phyloP scores from a whole-genome alignment of 192 early-diverging fungal genomes.

The Entrophospora sp. region DNA sequence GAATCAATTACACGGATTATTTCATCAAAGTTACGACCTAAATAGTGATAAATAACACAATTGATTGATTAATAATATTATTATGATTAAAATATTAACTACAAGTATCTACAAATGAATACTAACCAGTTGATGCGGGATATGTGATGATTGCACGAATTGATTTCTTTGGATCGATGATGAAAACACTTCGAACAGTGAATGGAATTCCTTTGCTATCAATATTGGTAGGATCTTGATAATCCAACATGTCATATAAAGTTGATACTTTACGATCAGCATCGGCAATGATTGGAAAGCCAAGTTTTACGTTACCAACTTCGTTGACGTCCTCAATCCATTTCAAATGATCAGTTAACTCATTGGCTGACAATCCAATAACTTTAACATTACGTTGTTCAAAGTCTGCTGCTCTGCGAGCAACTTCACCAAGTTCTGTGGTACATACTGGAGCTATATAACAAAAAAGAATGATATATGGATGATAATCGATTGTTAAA shows the following conservation, averaged over 20 bases:
- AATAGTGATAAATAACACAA: background rate
- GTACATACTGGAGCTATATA: slow-evolving; percentile 80
- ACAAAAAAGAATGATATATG: background rate
- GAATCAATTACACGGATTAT: slow-evolving; percentile 90
- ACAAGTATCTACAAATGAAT: background rate
- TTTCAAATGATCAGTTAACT: slow-evolving; percentile 64
- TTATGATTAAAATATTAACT: background rate
- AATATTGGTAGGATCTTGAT: slow-evolving; percentile 87
- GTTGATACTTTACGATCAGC: slow-evolving; percentile 73
- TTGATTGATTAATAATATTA: background rate
- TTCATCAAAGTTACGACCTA: slow-evolving; percentile 95
- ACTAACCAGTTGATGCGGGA: slow-evolving; percentile 65
- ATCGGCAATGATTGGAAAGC: slow-evolving; percentile 96
- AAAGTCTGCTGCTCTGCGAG: slow-evolving; percentile 72
- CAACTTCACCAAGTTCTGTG: slow-evolving; percentile 91
- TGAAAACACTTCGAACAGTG: slow-evolving; percentile 93
- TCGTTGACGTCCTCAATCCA: slow-evolving; percentile 96
- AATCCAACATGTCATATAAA: slow-evolving; percentile 96
- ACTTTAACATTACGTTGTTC: slow-evolving; percentile 75
- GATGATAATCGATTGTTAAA: too few species aligned
- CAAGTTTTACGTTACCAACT: slow-evolving; percentile 63
- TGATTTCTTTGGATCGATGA: slow-evolving; percentile 86
- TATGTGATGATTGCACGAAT: slow-evolving; percentile 89
- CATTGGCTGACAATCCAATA: slow-evolving; percentile 91
- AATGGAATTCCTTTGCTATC: slow-evolving; percentile 83